Base-by-base conservation (phyloP, 2,329 filamentous ascomycete genomes). In the Paecilomyces sp. region DNA sequence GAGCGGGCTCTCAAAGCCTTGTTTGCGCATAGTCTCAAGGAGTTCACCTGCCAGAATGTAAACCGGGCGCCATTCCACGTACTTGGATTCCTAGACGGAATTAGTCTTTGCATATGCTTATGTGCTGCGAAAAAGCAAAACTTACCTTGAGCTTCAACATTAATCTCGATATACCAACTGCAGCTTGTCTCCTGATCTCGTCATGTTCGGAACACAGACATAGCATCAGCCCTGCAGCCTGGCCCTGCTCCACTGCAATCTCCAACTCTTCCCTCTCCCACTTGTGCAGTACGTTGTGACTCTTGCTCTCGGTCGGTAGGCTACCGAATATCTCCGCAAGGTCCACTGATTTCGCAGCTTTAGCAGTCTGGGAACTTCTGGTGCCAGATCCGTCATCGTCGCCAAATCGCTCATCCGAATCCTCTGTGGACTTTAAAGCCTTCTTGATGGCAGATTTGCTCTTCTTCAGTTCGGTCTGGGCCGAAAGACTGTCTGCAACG, bases 41-140 rank as follows among this genome's bases (percentile, higher is more conserved):
- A 95, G 73, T 73, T 96, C 92, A 59, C 86, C 89, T 1, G 94
- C 80, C 3, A 97, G 82, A 9, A 96, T 81, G 79, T 89, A 92
- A 4, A 92, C 77, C 62, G 92, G 88, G 41, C 90, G 86, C 68
- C 87, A 88, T 68, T 95, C 91, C 54, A 87, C 83, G 66, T 92
- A 87, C 0, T 84, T 82, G 0, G 89, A 92, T 57, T 85, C 85
- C 71, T 87, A 36, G 15, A 53, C n/a, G 41, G 18, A 18, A 9
- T 47, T 18, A 57, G 62, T 60, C 62, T 22, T 4, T 66, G 56
- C 62, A 56, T 63, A 25, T 51, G 15, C 34, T 12, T 62, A 58
- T 28, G 53, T 41, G 50, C 18, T 57, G 28, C 2, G 9, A 15
- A 33, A 22, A 13, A 54, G 25, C 22, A 56, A 5, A 55, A 60